A percentile compares a stretch with the other conserved stretches of the same genome.
Evolutionary conservation across 768 basidiomycete genomes (phyloP).

Genomic region (Mycena filopes): DNA sequence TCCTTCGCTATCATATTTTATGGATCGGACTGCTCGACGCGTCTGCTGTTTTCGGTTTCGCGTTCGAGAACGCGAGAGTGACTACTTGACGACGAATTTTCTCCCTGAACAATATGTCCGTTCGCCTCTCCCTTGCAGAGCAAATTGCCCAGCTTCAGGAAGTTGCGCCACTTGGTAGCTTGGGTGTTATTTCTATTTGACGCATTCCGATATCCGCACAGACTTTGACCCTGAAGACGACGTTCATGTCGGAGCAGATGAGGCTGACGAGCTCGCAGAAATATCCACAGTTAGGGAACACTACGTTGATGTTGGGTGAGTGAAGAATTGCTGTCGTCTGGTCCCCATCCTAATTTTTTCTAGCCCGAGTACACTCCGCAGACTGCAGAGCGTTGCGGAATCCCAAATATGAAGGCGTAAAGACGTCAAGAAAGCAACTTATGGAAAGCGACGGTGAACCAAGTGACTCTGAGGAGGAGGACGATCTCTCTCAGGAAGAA

Average conservation of each 20-base stretch:
- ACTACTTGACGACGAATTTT: slow-evolving; percentile 12
- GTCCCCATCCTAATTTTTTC: neutral
- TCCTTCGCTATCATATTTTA: neutral
- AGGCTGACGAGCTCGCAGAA: slow-evolving; percentile 48
- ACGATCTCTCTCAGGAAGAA: slow-evolving; percentile 35
- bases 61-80: slow-evolving; percentile 1
- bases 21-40: neutral
- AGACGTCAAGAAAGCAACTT: slow-evolving; percentile 68
- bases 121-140: slow-evolving; percentile 70
- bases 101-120: slow-evolving; percentile 17
- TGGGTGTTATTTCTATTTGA: slow-evolving; percentile 21
- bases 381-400: slow-evolving; percentile 71
- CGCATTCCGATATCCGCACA: slow-evolving; percentile 39
- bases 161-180: slow-evolving; percentile 74
- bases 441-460: slow-evolving; percentile 51
- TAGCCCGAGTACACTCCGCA: slow-evolving; percentile 79
- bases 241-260: slow-evolving; percentile 60
- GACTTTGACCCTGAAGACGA: slow-evolving; percentile 86
- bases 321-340: neutral
- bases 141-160: slow-evolving; percentile 87
- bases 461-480: slow-evolving; percentile 41
- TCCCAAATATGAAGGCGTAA: slow-evolving; percentile 82
- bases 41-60: too few species aligned
- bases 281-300: slow-evolving; percentile 67
- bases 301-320: slow-evolving; percentile 88